A percentile compares a stretch with the other conserved stretches of the same genome.
phyloP scores from a whole-genome alignment of 2,329 filamentous ascomycete genomes.

The Mycosphaerella sp. region DNA sequence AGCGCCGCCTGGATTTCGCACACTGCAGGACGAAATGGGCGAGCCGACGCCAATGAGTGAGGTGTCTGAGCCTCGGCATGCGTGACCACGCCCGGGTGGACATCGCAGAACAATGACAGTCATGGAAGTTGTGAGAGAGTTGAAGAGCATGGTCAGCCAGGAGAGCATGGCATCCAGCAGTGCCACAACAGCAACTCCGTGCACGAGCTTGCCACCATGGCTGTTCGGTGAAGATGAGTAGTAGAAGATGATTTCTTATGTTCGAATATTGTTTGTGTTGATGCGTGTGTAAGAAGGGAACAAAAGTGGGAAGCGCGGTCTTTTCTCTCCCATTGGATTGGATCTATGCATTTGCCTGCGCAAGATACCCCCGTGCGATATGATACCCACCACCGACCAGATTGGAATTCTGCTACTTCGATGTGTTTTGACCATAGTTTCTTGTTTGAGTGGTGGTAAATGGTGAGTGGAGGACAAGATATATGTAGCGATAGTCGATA shows the following conservation, averaged over 20 bases:
- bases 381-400: conserved; percentile 5
- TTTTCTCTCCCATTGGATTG: conserved; percentile 8
- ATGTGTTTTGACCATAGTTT: background rate
- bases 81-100: conserved; percentile 6
- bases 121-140: conserved; percentile 1
- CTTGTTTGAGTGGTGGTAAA: too few species aligned
- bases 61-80: background rate
- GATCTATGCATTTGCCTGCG: conserved; percentile 11
- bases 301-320: background rate
- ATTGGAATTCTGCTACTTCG: conserved; percentile 7
- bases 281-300: conserved; percentile 1
- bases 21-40: conserved; percentile 14
- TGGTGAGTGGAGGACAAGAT: too few species aligned
- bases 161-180: conserved; percentile 2
- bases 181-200: background rate
- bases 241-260: conserved; percentile 5
- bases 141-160: conserved; percentile 5
- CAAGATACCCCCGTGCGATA: conserved; percentile 12
- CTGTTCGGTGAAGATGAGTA: background rate
- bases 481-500: background rate
- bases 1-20: conserved; percentile 14
- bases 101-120: conserved; percentile 7
- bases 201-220: conserved; percentile 1
- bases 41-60: conserved; percentile 11
- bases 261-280: conserved; percentile 1